A percentile compares a stretch with the other conserved stretches of the same genome.
Evolutionary conservation across 106 monocot genomes (phyloP).

Genomic region (Dioscorea dumetorum): DNA sequence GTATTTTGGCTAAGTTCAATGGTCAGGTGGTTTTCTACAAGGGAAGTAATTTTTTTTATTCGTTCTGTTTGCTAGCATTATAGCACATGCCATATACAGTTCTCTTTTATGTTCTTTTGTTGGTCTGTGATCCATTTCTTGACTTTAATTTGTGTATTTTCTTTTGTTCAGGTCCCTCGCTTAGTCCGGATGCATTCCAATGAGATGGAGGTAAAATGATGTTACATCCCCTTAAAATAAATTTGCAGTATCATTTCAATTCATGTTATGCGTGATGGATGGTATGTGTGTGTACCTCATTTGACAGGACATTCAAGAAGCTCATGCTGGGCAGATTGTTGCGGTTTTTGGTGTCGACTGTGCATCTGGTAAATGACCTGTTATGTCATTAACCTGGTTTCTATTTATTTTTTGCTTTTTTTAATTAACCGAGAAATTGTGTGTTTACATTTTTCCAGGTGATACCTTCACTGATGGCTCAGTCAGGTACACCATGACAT

Average conservation of each 20-base stretch:
- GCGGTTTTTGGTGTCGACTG: conserved; percentile 99
- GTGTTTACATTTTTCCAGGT: conserved; percentile 37
- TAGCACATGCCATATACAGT: background rate
- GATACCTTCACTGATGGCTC: conserved; percentile 98
- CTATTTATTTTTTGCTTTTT: background rate
- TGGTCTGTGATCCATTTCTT: background rate
- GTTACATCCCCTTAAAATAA: too few species aligned
- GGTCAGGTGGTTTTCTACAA: too few species aligned
- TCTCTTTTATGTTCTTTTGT: background rate
- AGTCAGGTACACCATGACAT: conserved; percentile 96
- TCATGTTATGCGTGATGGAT: too few species aligned
- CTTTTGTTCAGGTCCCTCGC: conserved; percentile 69
- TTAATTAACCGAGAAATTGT: background rate
- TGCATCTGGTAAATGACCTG: conserved; percentile 62
- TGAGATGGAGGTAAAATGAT: conserved; percentile 85
- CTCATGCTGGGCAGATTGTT: conserved; percentile 98
- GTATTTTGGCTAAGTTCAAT: too few species aligned
- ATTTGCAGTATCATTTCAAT: too few species aligned
- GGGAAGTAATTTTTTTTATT: too few species aligned
- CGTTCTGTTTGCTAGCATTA: too few species aligned
- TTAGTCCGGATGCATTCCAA: conserved; percentile 93
- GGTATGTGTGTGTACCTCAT: background rate
- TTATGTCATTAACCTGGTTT: background rate
- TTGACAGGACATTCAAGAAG: conserved; percentile 94
- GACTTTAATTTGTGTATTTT: background rate